Evolutionary conservation across 352 stramenopile genomes (phyloP), one percentile per base, ranked within the genome.

Genomic region (Phytophthora litchii): DNA sequence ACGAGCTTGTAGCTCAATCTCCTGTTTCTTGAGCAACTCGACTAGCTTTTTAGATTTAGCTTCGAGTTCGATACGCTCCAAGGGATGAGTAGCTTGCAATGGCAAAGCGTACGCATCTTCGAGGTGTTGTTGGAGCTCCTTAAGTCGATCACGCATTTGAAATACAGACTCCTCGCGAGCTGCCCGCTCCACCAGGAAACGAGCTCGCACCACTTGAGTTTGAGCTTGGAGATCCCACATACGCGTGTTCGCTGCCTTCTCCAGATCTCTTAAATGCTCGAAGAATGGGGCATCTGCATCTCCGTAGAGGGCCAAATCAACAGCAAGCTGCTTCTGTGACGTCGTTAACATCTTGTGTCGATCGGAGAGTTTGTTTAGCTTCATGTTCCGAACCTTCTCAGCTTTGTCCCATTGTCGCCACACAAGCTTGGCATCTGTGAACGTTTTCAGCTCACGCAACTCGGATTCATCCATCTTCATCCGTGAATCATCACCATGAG

Each of bases 151-250:
- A 21, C 44, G 52, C 32, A 86, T 59, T 21, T 88, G 78, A 21
- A 82, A 85, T 0, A 88, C 37, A 8, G 79, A 80, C 43, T 89
- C 82, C 20, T 89, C 79, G 0, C 76, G 60, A 1, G 70, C 64
- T 10, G 82, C 78, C 10, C 82, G 82, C 50, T 91, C 82, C 2
- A 91, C 60, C 20, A 89, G 60, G 17, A 89, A 91, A 0, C 78
- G 68, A 8, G 74, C 76, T 12, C 79, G 61, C 17, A 83, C 76
- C 11, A 88, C 65, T 56, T 91, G 82, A 0, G 74, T 52, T 31
- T 83, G 70, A 10, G 76, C 76, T 65, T 91, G 82, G 1, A 78
- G 48, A 9, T 64, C 57, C 79, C 77, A 91, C 43, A 91, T 54
- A 2, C 64, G 54, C 1, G 73, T 70, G 48, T 88, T 78, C 1